phyloP scores from a whole-genome alignment of 2,329 filamentous ascomycete genomes.

The Claviceps sp. region DNA sequence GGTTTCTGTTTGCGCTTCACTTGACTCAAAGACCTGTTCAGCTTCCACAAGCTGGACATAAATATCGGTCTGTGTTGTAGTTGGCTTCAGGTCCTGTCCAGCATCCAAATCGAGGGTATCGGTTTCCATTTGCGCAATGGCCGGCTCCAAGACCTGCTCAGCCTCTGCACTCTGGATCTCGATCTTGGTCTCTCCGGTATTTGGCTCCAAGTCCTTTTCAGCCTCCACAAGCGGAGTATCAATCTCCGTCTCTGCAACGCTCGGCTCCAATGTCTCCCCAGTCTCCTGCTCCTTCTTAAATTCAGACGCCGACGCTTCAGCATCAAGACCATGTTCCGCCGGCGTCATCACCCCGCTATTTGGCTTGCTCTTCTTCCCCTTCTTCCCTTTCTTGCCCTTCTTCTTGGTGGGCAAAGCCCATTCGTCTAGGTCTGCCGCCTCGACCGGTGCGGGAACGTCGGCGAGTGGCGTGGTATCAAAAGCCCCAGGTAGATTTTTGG shows the following conservation, averaged over 20 bases:
- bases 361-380: slow-evolving; percentile 1
- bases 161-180: too few species aligned
- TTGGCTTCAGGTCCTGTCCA: too few species aligned
- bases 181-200: too few species aligned
- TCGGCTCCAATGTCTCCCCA: not conserved
- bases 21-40: not conserved
- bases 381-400: slow-evolving; percentile 5
- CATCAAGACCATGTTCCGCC: not conserved
- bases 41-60: not conserved
- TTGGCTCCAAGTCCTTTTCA: too few species aligned
- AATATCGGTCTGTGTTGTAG: too few species aligned
- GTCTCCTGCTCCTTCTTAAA: not conserved
- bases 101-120: too few species aligned
- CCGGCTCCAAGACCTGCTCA: too few species aligned
- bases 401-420: slow-evolving; percentile 2
- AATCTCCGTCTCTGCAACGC: not conserved
- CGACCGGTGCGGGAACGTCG: not conserved
- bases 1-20: not conserved
- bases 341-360: not conserved
- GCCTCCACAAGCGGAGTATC: not conserved
- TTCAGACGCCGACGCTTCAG: not conserved
- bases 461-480: not conserved
- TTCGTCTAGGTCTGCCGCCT: not conserved
- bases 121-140: too few species aligned
- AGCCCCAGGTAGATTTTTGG: not conserved